Percentiles rank a stretch among this genome's conserved stretches.
phyloP scores from a whole-genome alignment of 192 early-diverging fungal genomes.

The Linnemannia elongata region DNA sequence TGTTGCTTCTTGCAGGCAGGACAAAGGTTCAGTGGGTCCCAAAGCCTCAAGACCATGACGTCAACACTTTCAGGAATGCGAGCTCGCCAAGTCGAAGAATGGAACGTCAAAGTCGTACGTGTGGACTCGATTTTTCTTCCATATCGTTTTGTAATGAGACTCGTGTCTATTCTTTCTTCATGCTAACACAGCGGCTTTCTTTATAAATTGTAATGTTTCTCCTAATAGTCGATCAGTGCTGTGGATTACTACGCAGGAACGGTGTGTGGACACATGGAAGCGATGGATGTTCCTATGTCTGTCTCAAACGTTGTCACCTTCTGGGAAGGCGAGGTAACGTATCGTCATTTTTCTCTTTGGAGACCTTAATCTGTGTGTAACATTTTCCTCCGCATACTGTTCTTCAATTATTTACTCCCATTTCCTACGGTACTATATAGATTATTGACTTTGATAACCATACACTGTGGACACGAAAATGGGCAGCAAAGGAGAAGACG shows the following conservation, averaged over 20 bases:
- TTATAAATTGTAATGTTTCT: not conserved
- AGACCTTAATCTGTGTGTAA: not conserved
- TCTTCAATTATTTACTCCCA: not conserved
- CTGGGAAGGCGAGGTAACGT: constrained; percentile 73
- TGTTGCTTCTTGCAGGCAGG: constrained; percentile 59
- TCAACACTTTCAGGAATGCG: constrained; percentile 12
- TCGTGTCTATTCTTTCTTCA: not conserved
- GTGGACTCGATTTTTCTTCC: not conserved
- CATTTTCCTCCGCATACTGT: not conserved
- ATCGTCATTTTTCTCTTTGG: not conserved
- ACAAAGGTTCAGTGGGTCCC: constrained; percentile 54
- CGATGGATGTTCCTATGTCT: constrained; percentile 68
- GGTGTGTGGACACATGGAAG: constrained; percentile 69
- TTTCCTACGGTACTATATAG: not conserved
- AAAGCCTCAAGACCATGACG: constrained; percentile 39
- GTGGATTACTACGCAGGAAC: constrained; percentile 57
- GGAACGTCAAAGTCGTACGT: constrained; percentile 61
- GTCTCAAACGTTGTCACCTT: constrained; percentile 65
- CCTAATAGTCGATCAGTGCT: constrained; percentile 48
- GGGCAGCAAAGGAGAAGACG: constrained; percentile 58
- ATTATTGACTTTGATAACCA: constrained; percentile 74
- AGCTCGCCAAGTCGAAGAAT: constrained; percentile 51
- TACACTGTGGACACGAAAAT: constrained; percentile 69
- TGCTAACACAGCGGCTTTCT: not conserved
- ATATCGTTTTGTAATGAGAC: not conserved